Conservation (phyloP, 257 asterid genomes). For the Echites panduratus region DNA sequence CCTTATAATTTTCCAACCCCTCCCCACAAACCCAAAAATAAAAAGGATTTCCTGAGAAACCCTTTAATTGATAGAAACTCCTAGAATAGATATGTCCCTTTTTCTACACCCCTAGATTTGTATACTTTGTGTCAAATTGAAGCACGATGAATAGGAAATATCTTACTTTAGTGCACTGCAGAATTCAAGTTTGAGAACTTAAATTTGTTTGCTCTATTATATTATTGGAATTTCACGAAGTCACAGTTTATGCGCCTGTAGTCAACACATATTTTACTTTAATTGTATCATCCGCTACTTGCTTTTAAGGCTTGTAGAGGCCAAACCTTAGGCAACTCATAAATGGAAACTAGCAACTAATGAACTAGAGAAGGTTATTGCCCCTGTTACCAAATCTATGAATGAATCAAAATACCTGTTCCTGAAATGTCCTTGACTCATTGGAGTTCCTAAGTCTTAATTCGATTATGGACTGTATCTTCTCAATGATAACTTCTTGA, state of each 20-base stretch:
- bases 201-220: background rate
- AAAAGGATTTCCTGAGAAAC: too few relatives aligned
- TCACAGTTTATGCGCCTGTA: background rate
- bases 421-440: constrained; percentile 77
- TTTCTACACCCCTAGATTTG: background rate
- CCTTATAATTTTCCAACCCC: too few relatives aligned
- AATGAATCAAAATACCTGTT: constrained; percentile 51
- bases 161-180: background rate
- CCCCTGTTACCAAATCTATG: background rate
- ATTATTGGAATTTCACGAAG: background rate
- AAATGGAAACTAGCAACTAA: background rate
- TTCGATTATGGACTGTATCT: constrained; percentile 75
- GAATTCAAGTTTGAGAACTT: background rate
- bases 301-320: background rate
- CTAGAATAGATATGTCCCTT: background rate
- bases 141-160: background rate
- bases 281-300: background rate
- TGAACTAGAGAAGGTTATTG: background rate
- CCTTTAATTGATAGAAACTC: too few relatives aligned
- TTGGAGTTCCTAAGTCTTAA: constrained; percentile 77
- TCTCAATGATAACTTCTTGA: constrained; percentile 81
- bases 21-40: too few relatives aligned
- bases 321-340: background rate
- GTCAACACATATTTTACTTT: background rate
- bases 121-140: background rate